Evolutionary conservation across 2,329 filamentous ascomycete genomes (phyloP).

Genomic region (Botrytis galanthina): DNA sequence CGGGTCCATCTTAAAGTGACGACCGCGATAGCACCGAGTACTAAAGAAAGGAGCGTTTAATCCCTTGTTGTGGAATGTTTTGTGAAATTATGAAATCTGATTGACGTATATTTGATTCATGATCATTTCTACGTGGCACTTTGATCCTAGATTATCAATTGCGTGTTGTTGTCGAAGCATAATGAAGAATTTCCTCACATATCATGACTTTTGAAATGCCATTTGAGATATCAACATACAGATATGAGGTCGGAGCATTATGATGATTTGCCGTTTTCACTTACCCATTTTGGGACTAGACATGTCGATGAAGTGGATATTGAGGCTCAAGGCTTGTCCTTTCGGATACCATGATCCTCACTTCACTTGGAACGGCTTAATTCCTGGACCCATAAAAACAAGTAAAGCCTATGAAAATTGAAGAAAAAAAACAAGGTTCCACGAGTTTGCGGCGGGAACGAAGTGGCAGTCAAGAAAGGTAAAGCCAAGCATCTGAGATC

Average conservation of each 20-base stretch:
- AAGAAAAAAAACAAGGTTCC: not conserved
- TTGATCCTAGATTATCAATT: not conserved
- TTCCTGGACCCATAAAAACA: not conserved
- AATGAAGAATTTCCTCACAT: not conserved
- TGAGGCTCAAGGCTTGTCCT: conserved; percentile 8
- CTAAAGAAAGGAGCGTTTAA: not conserved
- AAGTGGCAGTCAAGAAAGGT: conserved; percentile 10
- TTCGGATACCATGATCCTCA: not conserved
- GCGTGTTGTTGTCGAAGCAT: not conserved
- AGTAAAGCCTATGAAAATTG: not conserved
- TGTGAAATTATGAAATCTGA: not conserved
- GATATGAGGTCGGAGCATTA: not conserved
- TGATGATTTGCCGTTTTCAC: not conserved
- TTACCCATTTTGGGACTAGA: not conserved
- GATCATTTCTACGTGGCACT: not conserved
- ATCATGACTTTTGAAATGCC: conserved; percentile 1
- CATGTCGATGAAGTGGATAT: not conserved
- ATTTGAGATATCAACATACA: not conserved
- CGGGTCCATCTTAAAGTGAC: conserved; percentile 8
- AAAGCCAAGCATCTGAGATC: not conserved
- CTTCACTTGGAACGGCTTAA: not conserved
- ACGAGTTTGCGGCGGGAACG: not conserved
- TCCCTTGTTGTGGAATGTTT: not conserved
- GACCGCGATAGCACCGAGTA: conserved; percentile 21
- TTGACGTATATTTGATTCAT: not conserved